Base-by-base conservation (phyloP, 163 green algal genomes). In the Scenedesmus sp. region DNA sequence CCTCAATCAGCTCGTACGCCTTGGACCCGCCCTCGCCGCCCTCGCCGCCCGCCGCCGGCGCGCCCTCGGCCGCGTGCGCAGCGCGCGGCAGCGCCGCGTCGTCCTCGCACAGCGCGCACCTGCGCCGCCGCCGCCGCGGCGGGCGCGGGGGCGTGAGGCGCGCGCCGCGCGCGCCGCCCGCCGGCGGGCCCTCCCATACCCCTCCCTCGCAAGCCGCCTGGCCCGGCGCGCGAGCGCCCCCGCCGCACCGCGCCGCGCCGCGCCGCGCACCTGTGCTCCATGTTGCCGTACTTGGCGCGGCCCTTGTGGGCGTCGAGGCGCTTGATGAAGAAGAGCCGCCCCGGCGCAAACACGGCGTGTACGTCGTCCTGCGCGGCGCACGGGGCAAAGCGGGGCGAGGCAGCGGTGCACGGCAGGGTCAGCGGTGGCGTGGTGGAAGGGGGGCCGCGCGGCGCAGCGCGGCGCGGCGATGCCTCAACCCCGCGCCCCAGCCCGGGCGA, bases 1-100 rank as follows among this genome's bases (percentile, higher is more conserved):
- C 75, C 63, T 75, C 47, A 60, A 82, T 70, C 51, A 82, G 50
- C 39, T 75, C 50, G 70, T 70, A 82, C 51, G n/a, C 51, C 51
- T 60, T 60, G 51, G 6, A n/a, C 9, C 6, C 51, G 6, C 10
- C 51, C 22, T 28, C 51, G 22, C 5, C 6, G 51, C 10, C 51
- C 9, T 28, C 13, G 14, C 58, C 29, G 14, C 4, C 36, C 18
- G 10, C 31, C 17, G 63, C 47, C n/a, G 47, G 33, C 2, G 15
- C 31, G 15, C 1, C 33, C 1, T 71, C 31, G 6, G 63, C n/a
- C 6, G n/a, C 63, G 33, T 24, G 26, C 22, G 44, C 42, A n/a
- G n/a, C 4, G 3, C 24, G 51, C 17, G 22, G 50, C 5, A 50
- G 47, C 2, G 34, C 3, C 11, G 10, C 45, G 13, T 63, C 39